Base-by-base conservation (phyloP, 73 alveolate genomes). In the Symbiodinium natans region DNA sequence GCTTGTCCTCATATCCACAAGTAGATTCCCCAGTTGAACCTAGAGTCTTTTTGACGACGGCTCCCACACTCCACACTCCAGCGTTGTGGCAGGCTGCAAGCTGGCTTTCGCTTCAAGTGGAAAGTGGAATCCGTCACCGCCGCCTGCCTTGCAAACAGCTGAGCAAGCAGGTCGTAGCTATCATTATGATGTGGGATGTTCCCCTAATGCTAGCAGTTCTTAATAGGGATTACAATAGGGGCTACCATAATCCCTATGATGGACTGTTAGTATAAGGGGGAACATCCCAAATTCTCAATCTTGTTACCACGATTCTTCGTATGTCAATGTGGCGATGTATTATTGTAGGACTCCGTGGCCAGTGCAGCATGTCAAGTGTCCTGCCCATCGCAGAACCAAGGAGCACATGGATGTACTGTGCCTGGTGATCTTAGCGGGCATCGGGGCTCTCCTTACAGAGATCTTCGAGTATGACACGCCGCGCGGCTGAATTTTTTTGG, bases 51-150 rank as follows among this genome's bases (percentile, higher is more conserved):
- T n/a, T n/a, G n/a, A n/a, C n/a, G 82, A 15, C 82, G 82, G 2
- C 39, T 34, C 10, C 19, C 19, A 10, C 25, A 77, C 42, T 34
- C 10, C 42, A 19, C 86, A 13, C 29, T 38, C 29, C 52, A 1
- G 39, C 82, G 40, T n/a, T 33, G 82, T 27, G 42, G 13, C 34
- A 88, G 95, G 95, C 86, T 88, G 73, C 95, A 88, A 27, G 38
- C 41, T 41, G 95, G 95, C 86, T 88, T 88, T 71, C 95, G 95
- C 75, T 88, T 88, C 95, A 59, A 63, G 40, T 88, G 95, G 95
- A 59, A 40, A 17, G 13, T 59, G 71, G 86, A 88, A 25, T 34
- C 95, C 31, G 8, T 88, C 38, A 17, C 43, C 46, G 95, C 40
- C 71, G 46, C 86, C 38, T 34, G 94, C 2, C 68, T 38, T 80